A percentile compares a stretch with the other conserved stretches of the same genome.
These are phyloP conservation scores for Lagenaria siceraria DNA, from an alignment of 306 rosid species.

Conservation along the genomic window DNA sequence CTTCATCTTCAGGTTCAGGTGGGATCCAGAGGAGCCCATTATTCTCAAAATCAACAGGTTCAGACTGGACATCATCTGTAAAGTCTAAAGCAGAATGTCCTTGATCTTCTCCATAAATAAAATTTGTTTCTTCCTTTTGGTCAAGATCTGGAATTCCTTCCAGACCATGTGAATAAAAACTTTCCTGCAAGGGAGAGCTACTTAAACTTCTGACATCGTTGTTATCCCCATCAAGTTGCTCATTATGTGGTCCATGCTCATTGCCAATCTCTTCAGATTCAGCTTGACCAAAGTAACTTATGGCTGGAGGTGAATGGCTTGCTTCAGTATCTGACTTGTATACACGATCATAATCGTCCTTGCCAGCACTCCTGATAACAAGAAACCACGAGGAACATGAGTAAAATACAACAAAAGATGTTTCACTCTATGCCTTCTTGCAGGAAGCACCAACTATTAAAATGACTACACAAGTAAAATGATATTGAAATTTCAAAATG, in stretches of 20 bases:
- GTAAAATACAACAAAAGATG: slow-evolving; percentile 5
- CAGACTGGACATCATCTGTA: slow-evolving; percentile 41
- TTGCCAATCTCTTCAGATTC: slow-evolving; percentile 46
- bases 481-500: background rate
- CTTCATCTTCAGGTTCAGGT: slow-evolving; percentile 92
- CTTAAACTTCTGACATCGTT: slow-evolving; percentile 14
- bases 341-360: slow-evolving; percentile 35
- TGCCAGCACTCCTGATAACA: slow-evolving; percentile 52
- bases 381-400: slow-evolving; percentile 18
- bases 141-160: slow-evolving; percentile 6
- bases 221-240: slow-evolving; percentile 40
- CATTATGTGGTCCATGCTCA: slow-evolving; percentile 33
- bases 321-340: slow-evolving; percentile 44
- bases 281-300: slow-evolving; percentile 44
- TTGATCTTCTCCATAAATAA: slow-evolving; percentile 21
- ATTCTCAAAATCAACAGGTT: slow-evolving; percentile 91
- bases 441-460: background rate
- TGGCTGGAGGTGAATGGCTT: slow-evolving; percentile 39
- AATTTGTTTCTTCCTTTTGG: slow-evolving; percentile 24
- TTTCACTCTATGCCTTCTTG: background rate
- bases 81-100: slow-evolving; percentile 44
- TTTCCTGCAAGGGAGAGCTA: slow-evolving; percentile 23
- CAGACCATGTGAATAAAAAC: slow-evolving; percentile 28
- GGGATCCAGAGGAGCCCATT: slow-evolving; percentile 95
- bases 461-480: background rate